A percentile compares a stretch with the other conserved stretches of the same genome.
Evolutionary conservation across 2,329 filamentous ascomycete species (phyloP).

Genomic region (Apiospora sp.): DNA sequence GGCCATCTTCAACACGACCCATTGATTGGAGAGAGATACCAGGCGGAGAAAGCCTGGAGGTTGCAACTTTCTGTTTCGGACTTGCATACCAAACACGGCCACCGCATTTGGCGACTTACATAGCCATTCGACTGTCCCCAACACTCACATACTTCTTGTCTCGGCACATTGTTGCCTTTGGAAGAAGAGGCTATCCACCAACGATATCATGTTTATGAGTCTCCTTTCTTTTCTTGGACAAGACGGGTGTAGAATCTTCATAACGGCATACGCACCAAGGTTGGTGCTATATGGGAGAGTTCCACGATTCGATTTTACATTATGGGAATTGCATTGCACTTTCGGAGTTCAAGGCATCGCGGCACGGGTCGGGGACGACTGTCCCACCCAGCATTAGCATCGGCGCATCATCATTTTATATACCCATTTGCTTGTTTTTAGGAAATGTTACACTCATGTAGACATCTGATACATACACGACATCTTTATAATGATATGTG

Average conservation of each 20-base stretch:
- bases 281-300: not conserved
- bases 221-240: not conserved
- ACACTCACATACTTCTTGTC: not conserved
- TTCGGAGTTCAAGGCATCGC: not conserved
- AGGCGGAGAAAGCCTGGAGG: not conserved
- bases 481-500: not conserved
- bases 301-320: too few species aligned
- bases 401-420: not conserved
- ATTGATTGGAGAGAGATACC: not conserved
- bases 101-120: not conserved
- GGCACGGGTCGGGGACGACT: not conserved
- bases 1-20: not conserved
- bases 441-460: not conserved
- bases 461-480: not conserved
- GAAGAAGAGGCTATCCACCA: not conserved
- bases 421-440: constrained; percentile 19
- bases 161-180: not conserved
- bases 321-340: not conserved
- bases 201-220: constrained; percentile 8
- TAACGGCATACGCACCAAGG: not conserved
- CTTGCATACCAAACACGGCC: not conserved
- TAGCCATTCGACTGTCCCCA: not conserved
- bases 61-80: too few species aligned
- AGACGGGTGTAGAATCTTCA: not conserved
- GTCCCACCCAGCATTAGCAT: not conserved